Conservation (phyloP, 257 asterid genomes). For the Primulina huaijiensis region DNA sequence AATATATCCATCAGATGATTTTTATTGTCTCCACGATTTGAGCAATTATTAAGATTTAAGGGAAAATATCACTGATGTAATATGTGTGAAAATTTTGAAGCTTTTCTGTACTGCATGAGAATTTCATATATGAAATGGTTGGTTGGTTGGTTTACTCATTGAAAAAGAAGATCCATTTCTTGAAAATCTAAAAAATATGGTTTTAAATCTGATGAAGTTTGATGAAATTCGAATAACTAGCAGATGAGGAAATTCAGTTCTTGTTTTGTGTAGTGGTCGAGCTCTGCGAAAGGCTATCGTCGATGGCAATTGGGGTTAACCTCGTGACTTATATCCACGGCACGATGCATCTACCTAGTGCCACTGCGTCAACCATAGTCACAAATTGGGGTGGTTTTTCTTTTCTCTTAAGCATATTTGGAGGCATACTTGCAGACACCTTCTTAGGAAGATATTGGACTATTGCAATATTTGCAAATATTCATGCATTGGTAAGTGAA, state of each 20-base stretch:
- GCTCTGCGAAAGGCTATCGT: slow-evolving; percentile 23
- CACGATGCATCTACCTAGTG: slow-evolving; percentile 25
- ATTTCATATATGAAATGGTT: neutral
- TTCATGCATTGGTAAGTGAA: slow-evolving; percentile 21
- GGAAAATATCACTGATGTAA: no score
- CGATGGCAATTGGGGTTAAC: slow-evolving; percentile 26
- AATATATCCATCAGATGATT: neutral
- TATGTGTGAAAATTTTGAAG: neutral
- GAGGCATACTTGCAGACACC: slow-evolving; percentile 31
- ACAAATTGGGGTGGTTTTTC: slow-evolving; percentile 27
- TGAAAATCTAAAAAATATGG: neutral
- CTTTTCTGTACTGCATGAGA: neutral
- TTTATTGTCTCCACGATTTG: neutral
- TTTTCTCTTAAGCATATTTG: slow-evolving; percentile 27
- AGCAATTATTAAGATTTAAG: no score
- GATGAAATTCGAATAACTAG: neutral
- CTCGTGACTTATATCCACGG: slow-evolving; percentile 27
- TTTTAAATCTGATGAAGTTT: neutral
- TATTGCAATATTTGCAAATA: slow-evolving; percentile 18
- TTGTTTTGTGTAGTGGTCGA: slow-evolving; percentile 23
- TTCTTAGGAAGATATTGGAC: slow-evolving; percentile 31
- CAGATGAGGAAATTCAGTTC: neutral
- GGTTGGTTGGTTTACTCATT: neutral
- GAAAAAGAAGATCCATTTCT: neutral
- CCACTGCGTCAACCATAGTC: slow-evolving; percentile 24